phyloP scores from a whole-genome alignment of 345 rosid species.

The Noccaea caerulescens region DNA sequence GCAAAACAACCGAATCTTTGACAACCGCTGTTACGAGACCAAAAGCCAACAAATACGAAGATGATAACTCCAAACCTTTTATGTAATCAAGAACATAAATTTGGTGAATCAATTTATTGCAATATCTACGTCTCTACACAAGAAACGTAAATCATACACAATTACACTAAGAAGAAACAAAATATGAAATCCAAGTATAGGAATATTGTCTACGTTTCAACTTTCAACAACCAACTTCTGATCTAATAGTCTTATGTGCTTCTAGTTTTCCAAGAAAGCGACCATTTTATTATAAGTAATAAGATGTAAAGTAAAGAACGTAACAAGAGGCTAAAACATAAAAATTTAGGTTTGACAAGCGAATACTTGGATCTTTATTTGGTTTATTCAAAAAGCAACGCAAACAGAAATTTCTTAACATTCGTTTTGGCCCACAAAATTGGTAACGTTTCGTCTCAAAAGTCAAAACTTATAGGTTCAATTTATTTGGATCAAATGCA shows the following conservation, averaged over 20 bases:
- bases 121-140: not conserved
- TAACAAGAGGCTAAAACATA: no score
- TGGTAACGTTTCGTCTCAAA: slow-evolving; percentile 25
- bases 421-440: slow-evolving; percentile 2
- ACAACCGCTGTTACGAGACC: no score
- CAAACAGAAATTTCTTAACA: not conserved
- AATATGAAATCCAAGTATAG: not conserved
- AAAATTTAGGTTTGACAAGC: not conserved
- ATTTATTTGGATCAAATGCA: slow-evolving; percentile 1
- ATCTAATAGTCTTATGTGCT: no score
- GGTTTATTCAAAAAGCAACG: slow-evolving; percentile 9
- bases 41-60: no score
- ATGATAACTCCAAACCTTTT: not conserved
- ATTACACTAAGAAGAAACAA: not conserved
- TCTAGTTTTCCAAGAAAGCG: no score
- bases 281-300: no score
- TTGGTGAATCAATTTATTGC: not conserved
- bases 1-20: no score
- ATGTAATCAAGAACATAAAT: not conserved
- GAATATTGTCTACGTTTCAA: no score
- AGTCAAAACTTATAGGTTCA: slow-evolving; percentile 25
- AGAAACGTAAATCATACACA: not conserved
- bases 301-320: no score
- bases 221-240: no score
- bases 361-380: not conserved